Evolutionary conservation across 768 basidiomycete species (phyloP).

Genomic region (Asterophora lycoperdoides): DNA sequence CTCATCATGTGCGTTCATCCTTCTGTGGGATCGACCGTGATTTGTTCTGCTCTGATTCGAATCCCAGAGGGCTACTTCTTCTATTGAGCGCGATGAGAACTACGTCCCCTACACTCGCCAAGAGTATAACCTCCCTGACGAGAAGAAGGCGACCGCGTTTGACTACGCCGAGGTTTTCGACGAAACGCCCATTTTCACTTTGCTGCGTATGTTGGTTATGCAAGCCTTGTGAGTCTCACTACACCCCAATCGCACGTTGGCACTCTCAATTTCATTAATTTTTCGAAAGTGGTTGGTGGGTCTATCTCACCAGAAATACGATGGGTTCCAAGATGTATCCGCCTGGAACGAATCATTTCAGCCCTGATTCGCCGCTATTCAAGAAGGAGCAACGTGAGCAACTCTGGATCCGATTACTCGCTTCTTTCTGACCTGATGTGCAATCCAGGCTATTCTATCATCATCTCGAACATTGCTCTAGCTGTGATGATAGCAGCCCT

Average conservation of each 20-base stretch:
- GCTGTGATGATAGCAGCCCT: conserved; percentile 22
- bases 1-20: conserved; percentile 50
- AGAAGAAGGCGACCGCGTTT: conserved; percentile 30
- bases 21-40: too few relatives aligned
- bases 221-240: conserved; percentile 36
- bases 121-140: conserved; percentile 37
- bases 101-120: conserved; percentile 52
- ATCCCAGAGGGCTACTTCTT: conserved; percentile 57
- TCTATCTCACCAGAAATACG: conserved; percentile 35
- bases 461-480: conserved; percentile 31
- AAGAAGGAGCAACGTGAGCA: conserved; percentile 35
- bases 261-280: background rate
- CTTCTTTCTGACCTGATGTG: background rate
- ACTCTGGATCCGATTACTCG: conserved; percentile 8
- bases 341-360: conserved; percentile 42
- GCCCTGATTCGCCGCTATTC: conserved; percentile 36
- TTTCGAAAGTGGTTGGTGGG: conserved; percentile 24
- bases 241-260: background rate
- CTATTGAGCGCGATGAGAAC: conserved; percentile 76
- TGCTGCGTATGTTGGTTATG: conserved; percentile 42
- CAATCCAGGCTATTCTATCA: conserved; percentile 32
- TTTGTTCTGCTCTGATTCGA: too few relatives aligned
- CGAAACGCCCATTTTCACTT: conserved; percentile 45
- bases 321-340: conserved; percentile 47
- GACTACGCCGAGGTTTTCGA: conserved; percentile 50